Evolutionary conservation across 176 grass and related monocot species (phyloP), one percentile per base, ranked within the genome.

Genomic region (Pontederia crassipes): DNA sequence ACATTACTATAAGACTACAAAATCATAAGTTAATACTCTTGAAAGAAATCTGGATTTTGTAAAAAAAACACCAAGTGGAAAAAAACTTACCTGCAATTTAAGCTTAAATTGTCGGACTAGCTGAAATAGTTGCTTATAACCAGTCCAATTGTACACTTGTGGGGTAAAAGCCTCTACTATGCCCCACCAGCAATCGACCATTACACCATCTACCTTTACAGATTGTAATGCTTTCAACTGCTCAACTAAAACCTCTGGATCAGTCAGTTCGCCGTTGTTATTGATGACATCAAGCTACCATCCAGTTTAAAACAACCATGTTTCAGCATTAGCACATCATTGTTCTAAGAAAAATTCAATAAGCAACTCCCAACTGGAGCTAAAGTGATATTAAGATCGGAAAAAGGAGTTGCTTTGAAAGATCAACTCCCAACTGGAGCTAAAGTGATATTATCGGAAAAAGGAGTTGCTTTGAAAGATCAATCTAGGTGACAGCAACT

Each of bases 151-250:
- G 54, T 96, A 96, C 68, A 87, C 58, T 63, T 74, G 81, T 7
- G 83, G 86, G 8, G 12, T 45, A 72, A 76, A 55, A 1, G 83
- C 57, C 69, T 96, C 92, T 14, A 96, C 86, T 29, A 80, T 85
- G 14, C 91, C 91, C 92, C 92, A 96, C 83, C 83, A 96, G 75
- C 86, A 90, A 54, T 96, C 86, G 6, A 96, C 80, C 86, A 87
- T 96, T 27, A 96, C 91, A 3, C 91, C 86, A 16, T 96, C 86
- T 1, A 96, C 86, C 8, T 77, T 77, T 2, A 80, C 49, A 4
- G 86, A 80, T 72, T 85, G 90, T 70, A 96, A 83, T 46, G 74
- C 72, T 58, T 68, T 55, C 55, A 96, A 78, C 65, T 96, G 75
- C 47, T 69, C 62, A 8, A 80, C 78, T 70, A 96, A 28, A 49